phyloP scores from a whole-genome alignment of 2,329 filamentous ascomycete species.

The Penicillium brevicompactum region DNA sequence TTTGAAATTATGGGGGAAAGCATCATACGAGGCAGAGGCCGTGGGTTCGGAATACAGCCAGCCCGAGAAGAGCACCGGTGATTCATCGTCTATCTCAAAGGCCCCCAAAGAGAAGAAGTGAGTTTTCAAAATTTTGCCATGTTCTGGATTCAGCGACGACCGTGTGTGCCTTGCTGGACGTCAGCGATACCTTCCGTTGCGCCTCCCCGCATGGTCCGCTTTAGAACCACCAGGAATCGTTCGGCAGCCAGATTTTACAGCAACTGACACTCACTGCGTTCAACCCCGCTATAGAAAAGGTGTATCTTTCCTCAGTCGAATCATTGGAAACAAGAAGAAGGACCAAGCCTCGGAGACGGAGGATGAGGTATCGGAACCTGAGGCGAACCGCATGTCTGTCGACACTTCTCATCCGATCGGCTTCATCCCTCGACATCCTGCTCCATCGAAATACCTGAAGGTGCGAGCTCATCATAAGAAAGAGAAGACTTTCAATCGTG shows the following conservation, averaged over 20 bases:
- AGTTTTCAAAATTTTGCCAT: slow-evolving; percentile 29
- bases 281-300: slow-evolving; percentile 66
- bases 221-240: slow-evolving; percentile 3
- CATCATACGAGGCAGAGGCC: slow-evolving; percentile 45
- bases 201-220: background rate
- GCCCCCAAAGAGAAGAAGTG: slow-evolving; percentile 66
- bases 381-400: slow-evolving; percentile 73
- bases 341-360: slow-evolving; percentile 52
- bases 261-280: slow-evolving; percentile 13
- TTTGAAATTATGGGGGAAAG: slow-evolving; percentile 41
- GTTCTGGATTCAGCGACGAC: background rate
- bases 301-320: slow-evolving; percentile 83
- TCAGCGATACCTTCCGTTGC: background rate
- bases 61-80: slow-evolving; percentile 33
- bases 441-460: slow-evolving; percentile 88
- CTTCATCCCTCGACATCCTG: slow-evolving; percentile 83
- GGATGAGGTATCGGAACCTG: slow-evolving; percentile 69
- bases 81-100: slow-evolving; percentile 37
- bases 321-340: slow-evolving; percentile 78
- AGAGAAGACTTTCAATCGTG: slow-evolving; percentile 75
- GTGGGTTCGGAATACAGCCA: slow-evolving; percentile 37
- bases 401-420: slow-evolving; percentile 76
- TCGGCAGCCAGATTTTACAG: background rate
- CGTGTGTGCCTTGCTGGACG: slow-evolving; percentile 1
- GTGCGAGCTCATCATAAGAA: slow-evolving; percentile 81